Conservation (phyloP, 768 basidiomycete species). For the Lactifluus echinatus region DNA sequence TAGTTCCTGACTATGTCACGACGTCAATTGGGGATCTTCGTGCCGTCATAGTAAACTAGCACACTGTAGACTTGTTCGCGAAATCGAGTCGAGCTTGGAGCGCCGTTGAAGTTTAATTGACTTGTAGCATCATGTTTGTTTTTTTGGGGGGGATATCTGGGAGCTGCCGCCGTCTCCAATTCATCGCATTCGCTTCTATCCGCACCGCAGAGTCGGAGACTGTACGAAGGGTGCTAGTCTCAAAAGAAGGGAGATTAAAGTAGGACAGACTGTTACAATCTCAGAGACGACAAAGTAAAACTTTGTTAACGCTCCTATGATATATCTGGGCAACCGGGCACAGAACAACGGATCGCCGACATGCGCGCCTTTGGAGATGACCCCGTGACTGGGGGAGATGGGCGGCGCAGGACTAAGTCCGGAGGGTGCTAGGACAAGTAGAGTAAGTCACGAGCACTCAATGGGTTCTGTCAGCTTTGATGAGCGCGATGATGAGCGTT, state of each 20-base stretch:
- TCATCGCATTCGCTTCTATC: neutral
- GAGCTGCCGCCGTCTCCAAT: neutral
- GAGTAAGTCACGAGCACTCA: neutral
- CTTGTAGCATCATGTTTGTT: neutral
- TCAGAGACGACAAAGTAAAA: neutral
- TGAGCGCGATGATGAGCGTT: neutral
- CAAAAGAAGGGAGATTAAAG: conserved; percentile 5
- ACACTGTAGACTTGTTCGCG: neutral
- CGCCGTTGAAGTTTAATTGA: conserved; percentile 9
- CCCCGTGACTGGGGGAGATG: conserved; percentile 9
- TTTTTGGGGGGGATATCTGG: no score
- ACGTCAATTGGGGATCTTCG: conserved; percentile 76
- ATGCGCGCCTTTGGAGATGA: neutral
- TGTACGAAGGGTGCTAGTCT: neutral
- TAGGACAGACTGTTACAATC: no score
- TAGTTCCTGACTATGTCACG: conserved; percentile 77
- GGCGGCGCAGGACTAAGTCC: conserved; percentile 14
- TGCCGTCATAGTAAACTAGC: neutral
- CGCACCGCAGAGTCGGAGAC: neutral
- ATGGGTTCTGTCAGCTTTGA: neutral
- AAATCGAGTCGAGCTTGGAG: neutral
- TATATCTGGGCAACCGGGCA: conserved; percentile 11
- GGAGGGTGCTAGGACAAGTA: conserved; percentile 12
- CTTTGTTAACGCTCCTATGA: neutral
- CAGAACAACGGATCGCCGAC: conserved; percentile 8